Evolutionary conservation across 768 basidiomycete genomes (phyloP).

Genomic region (Tylopilus sp.): DNA sequence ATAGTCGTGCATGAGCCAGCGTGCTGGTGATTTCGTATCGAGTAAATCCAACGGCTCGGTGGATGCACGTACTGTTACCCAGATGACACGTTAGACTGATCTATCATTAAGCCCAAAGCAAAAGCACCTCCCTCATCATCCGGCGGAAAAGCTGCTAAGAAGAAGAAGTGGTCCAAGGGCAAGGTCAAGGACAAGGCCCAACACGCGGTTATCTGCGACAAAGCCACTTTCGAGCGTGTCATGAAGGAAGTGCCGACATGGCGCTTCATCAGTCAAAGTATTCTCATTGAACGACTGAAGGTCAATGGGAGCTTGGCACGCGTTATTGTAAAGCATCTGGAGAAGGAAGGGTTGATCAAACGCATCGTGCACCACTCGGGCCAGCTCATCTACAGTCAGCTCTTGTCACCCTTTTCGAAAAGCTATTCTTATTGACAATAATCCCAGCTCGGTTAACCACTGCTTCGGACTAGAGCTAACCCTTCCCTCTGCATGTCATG

Average conservation of each 20-base stretch:
- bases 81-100: conserved; percentile 21
- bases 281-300: conserved; percentile 98
- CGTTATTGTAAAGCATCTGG: conserved; percentile 84
- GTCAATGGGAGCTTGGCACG: conserved; percentile 95
- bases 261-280: conserved; percentile 96
- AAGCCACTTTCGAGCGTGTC: conserved; percentile 89
- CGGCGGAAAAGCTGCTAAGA: conserved; percentile 90
- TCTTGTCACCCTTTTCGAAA: neutral
- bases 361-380: conserved; percentile 92
- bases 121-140: conserved; percentile 59
- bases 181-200: conserved; percentile 99
- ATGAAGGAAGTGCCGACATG: conserved; percentile 98
- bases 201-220: conserved; percentile 94
- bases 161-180: conserved; percentile 99
- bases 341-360: conserved; percentile 94
- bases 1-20: neutral
- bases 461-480: conserved; percentile 35
- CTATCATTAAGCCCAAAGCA: conserved; percentile 65
- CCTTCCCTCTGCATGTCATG: conserved; percentile 21
- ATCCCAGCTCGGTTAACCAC: conserved; percentile 42
- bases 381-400: conserved; percentile 95
- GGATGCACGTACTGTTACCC: conserved; percentile 20
- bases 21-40: neutral
- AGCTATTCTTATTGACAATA: conserved; percentile 2
- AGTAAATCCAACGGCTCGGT: conserved; percentile 8